Percentiles rank a stretch among this genome's conserved stretches.
Evolutionary conservation across 305 asterid species (phyloP).

Genomic region (Solanum aculeatissimum): DNA sequence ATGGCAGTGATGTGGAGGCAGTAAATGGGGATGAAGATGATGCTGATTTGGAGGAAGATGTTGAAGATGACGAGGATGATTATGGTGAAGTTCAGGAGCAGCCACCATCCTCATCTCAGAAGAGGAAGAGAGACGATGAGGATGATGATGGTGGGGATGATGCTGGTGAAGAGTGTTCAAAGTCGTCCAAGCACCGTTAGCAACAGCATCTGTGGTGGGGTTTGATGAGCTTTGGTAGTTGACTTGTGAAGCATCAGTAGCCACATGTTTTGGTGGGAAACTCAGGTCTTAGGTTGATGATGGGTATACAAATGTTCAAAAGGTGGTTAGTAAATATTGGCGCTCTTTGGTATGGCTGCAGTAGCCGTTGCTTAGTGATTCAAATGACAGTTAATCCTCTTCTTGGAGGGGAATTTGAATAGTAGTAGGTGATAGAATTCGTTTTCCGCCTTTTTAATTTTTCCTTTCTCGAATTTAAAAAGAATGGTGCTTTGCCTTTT

Average conservation of each 20-base stretch:
- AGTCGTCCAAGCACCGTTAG: conserved; percentile 38
- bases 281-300: not conserved
- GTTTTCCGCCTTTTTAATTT: not conserved
- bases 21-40: conserved; percentile 43
- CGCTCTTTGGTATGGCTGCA: conserved; percentile 2
- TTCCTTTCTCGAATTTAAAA: not conserved
- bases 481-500: not conserved
- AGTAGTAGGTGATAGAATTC: not conserved
- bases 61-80: conserved; percentile 39
- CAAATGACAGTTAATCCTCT: conserved; percentile 10
- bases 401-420: not conserved
- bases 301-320: conserved; percentile 14
- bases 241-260: too few relatives aligned
- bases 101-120: conserved; percentile 36
- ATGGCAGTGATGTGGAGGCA: conserved; percentile 23
- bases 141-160: conserved; percentile 20
- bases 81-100: conserved; percentile 79
- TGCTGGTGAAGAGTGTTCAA: conserved; percentile 16
- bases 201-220: not conserved
- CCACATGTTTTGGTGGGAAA: conserved; percentile 15
- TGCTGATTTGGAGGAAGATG: conserved; percentile 38
- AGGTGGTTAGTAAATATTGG: conserved; percentile 16
- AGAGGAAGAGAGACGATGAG: conserved; percentile 48
- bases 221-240: not conserved
- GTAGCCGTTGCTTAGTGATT: conserved; percentile 12